Conservation (phyloP, 2,329 filamentous ascomycete species). For the Coleophoma crateriformis region DNA sequence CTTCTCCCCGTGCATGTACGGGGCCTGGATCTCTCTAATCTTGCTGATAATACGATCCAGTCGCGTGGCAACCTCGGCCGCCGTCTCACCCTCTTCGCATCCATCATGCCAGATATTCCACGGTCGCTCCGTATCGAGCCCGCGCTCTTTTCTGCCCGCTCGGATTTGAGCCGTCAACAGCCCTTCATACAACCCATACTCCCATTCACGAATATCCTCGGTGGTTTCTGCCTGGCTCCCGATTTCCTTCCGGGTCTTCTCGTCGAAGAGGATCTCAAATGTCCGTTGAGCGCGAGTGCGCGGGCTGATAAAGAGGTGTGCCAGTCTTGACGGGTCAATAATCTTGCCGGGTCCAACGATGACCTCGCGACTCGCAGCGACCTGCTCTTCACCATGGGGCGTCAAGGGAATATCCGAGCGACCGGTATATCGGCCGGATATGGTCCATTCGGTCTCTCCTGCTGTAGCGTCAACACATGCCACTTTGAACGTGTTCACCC, state of each 20-base stretch:
- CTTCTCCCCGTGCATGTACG: slow-evolving; percentile 34
- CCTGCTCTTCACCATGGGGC: slow-evolving; percentile 33
- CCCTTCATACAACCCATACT: slow-evolving; percentile 45
- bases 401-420: slow-evolving; percentile 35
- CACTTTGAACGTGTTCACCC: too few species aligned
- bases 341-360: slow-evolving; percentile 40
- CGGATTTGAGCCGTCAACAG: slow-evolving; percentile 37
- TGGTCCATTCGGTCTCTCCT: slow-evolving; percentile 43
- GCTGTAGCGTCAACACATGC: background rate
- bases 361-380: slow-evolving; percentile 31
- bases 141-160: slow-evolving; percentile 28
- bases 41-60: slow-evolving; percentile 44
- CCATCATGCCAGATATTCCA: slow-evolving; percentile 50
- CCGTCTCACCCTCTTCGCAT: slow-evolving; percentile 42
- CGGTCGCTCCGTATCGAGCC: slow-evolving; percentile 34
- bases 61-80: slow-evolving; percentile 38
- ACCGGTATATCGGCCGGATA: slow-evolving; percentile 39
- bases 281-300: slow-evolving; percentile 39
- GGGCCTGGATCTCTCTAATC: slow-evolving; percentile 41
- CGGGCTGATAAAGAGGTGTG: slow-evolving; percentile 39
- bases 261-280: slow-evolving; percentile 36
- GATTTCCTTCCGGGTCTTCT: slow-evolving; percentile 12
- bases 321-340: slow-evolving; percentile 39
- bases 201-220: slow-evolving; percentile 43
- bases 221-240: slow-evolving; percentile 27